Conservation (phyloP, 495 filamentous ascomycete genomes). For the Penicillium longicatenatum region DNA sequence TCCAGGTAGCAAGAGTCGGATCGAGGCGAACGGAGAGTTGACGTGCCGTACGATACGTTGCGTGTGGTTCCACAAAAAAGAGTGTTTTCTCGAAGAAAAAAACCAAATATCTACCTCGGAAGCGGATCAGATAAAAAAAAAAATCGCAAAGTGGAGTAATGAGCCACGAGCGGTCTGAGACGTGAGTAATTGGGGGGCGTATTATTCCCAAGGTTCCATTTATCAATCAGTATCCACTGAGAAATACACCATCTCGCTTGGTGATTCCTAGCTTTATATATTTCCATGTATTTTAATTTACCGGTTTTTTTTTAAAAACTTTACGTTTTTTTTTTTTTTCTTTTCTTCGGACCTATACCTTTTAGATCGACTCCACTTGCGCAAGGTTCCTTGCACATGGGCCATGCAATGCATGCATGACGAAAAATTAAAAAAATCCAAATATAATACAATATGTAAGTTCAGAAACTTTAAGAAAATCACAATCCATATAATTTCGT, state of each 20-base stretch:
- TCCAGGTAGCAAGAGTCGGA: constrained; percentile 12
- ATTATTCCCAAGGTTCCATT: constrained; percentile 22
- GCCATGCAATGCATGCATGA: neutral
- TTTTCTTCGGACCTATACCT: neutral
- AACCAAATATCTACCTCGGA: constrained; percentile 3
- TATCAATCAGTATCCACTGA: constrained; percentile 34
- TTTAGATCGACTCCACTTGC: constrained; percentile 6
- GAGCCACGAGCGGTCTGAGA: neutral
- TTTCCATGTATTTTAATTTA: neutral
- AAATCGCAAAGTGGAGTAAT: constrained; percentile 5
- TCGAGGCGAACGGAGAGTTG: constrained; percentile 18
- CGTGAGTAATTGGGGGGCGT: constrained; percentile 6
- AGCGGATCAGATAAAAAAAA: constrained; percentile 37
- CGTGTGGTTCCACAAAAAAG: neutral
- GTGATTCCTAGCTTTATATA: neutral
- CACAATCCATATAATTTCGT: too few species aligned
- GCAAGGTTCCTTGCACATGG: constrained; percentile 14
- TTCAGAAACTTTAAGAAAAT: neutral
- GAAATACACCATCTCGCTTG: neutral
- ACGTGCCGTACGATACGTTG: constrained; percentile 22
- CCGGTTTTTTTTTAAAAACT: constrained; percentile 2
- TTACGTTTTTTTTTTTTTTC: constrained; percentile 6
- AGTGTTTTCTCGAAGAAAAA: too few species aligned
- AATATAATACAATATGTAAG: neutral
- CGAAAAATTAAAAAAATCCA: neutral